A percentile compares a stretch with the other conserved stretches of the same genome.
Conservation (phyloP, 305 asterid genomes). For the Fraxinus dipetala region DNA sequence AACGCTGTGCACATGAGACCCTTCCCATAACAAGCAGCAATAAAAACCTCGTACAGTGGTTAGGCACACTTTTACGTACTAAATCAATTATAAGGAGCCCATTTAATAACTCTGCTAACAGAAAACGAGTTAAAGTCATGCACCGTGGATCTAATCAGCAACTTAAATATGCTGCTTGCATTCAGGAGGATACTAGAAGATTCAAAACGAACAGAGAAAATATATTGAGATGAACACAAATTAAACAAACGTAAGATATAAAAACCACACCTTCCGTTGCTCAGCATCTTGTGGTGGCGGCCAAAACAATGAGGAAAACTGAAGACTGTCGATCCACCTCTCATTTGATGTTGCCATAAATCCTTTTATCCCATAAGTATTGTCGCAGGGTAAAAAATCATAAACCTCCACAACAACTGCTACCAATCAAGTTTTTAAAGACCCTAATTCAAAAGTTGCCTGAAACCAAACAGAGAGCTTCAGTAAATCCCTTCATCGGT, state of each 20-base stretch:
- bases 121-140: background rate
- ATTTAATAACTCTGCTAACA: background rate
- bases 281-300: conserved; percentile 81
- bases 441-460: conserved; percentile 40
- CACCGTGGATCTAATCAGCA: background rate
- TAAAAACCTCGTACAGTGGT: background rate
- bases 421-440: conserved; percentile 64
- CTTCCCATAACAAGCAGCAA: background rate
- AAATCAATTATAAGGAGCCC: background rate
- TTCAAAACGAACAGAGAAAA: background rate
- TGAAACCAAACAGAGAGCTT: conserved; percentile 27
- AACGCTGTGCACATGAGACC: background rate
- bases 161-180: conserved; percentile 1
- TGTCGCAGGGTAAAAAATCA: conserved; percentile 29
- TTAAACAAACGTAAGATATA: background rate
- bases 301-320: conserved; percentile 90
- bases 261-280: conserved; percentile 68
- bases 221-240: background rate
- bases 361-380: conserved; percentile 37
- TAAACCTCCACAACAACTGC: conserved; percentile 36
- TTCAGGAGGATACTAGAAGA: background rate
- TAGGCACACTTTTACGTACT: background rate
- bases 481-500: conserved; percentile 25
- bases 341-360: conserved; percentile 67
- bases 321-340: conserved; percentile 89